Evolutionary conservation across 345 rosid species (phyloP), one percentile per base, ranked within the genome.

Genomic region (Garcia nutans): DNA sequence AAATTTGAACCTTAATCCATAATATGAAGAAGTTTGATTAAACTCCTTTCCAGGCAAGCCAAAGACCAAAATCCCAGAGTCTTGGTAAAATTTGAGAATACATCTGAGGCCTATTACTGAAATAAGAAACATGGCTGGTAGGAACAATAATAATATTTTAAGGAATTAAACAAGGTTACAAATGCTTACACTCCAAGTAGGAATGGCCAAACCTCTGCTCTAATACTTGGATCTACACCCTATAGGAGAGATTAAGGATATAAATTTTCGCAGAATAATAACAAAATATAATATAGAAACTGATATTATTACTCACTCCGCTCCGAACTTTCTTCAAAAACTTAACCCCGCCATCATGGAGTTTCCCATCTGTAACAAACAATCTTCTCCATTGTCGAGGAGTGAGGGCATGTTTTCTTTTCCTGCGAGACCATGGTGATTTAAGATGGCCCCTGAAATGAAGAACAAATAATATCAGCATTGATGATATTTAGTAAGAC

Each of bases 181-280:
- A 1, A 45, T 64, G 78, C 99, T 92, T 88, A 96, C 99, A 96
- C 97, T 78, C 98, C 98, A 68, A 96, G 98, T 69, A 96, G 98
- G 78, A 90, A 93, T 0, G 99, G 99, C 99, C 99, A 96, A 59
- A 96, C 98, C 80, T 93, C 97, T 0, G 91, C 77, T 60, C 98
- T 88, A 76, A 96, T 89, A 85, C 84, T 87, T 49, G 97, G 97
- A 89, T 96, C 89, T 76, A 96, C 85, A 33, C 99, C 99, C 99
- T 96, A 45, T 79, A 89, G 20, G 24, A 66, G 22, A 72, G 58
- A 52, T 0, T 74, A 68, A 37, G 67, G 47, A 74, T 44, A 74
- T 80, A 68, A 82, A 68, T 56, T 73, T 24, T 55, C 42, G n/a
- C 17, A 74, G 16, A 49, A 63, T 63, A 50, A 67, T 33, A 75